These are phyloP conservation scores for Sesbania bispinosa DNA, from an alignment of 306 rosid species.

Conservation along the genomic window DNA sequence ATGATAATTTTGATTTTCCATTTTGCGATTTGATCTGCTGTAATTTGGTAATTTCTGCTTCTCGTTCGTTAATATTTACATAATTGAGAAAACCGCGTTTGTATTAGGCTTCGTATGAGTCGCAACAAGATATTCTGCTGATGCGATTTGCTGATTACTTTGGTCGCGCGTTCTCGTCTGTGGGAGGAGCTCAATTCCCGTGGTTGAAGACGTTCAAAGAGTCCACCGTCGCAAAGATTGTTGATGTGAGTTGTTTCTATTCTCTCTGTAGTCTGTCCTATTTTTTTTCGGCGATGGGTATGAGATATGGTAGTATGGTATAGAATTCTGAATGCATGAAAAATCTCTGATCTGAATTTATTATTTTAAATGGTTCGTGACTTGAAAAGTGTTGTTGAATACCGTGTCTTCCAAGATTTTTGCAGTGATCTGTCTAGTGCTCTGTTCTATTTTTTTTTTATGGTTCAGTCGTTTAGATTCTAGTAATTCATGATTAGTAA, in stretches of 20 bases:
- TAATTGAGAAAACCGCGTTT: neutral
- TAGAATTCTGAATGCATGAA: slow-evolving; percentile 1
- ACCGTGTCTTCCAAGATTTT: neutral
- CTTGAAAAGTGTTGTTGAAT: neutral
- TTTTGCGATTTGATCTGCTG: slow-evolving; percentile 9
- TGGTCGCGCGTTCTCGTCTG: slow-evolving; percentile 63
- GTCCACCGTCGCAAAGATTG: slow-evolving; percentile 49
- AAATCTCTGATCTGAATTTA: neutral
- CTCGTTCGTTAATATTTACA: neutral
- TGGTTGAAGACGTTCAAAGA: slow-evolving; percentile 77
- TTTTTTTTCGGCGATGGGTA: neutral
- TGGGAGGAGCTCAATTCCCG: slow-evolving; percentile 64
- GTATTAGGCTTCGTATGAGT: slow-evolving; percentile 53
- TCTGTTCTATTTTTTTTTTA: neutral
- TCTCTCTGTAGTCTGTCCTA: neutral
- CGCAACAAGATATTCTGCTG: slow-evolving; percentile 60
- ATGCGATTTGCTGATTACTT: slow-evolving; percentile 79
- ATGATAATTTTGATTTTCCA: neutral
- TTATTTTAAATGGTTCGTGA: neutral
- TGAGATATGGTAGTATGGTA: neutral
- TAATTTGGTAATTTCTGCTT: neutral
- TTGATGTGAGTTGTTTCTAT: slow-evolving; percentile 54
- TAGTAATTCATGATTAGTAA: neutral
- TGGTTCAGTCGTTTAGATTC: neutral
- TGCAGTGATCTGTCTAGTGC: neutral